Conservation (phyloP, 78 protist species). For the Corallochytrium limacisporum region DNA sequence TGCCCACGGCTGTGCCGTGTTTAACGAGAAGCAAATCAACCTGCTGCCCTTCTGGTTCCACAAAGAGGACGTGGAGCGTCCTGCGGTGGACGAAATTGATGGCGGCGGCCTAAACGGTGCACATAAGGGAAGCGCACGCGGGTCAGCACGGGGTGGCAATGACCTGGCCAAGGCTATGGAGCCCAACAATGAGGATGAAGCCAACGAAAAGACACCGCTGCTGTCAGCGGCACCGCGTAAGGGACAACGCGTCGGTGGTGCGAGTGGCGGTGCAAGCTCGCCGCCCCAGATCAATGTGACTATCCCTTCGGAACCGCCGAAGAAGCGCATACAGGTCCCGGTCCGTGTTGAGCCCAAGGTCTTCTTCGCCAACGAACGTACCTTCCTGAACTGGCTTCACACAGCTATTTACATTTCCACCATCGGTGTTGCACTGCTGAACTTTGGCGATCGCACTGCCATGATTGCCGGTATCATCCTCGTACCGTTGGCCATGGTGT, state of each 20-base stretch:
- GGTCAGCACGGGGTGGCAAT: not conserved
- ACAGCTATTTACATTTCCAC: slow-evolving; percentile 9
- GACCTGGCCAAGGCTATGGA: not conserved
- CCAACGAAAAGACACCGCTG: not conserved
- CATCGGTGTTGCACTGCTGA: slow-evolving; percentile 15
- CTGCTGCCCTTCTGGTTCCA: slow-evolving; percentile 23
- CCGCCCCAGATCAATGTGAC: not conserved
- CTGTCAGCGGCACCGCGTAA: not conserved
- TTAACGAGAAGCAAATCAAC: not conserved
- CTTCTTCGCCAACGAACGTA: not conserved
- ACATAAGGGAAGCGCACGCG: not conserved
- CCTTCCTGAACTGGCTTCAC: slow-evolving; percentile 23
- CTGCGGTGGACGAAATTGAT: not conserved
- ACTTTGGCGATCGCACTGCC: not conserved
- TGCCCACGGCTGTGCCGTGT: slow-evolving; percentile 18
- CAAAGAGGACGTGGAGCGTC: not conserved
- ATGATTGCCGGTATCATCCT: not conserved
- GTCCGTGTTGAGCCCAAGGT: slow-evolving; percentile 21
- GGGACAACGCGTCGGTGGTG: not conserved
- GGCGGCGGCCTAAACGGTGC: not conserved
- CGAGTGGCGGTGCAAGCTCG: not conserved
- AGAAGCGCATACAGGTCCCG: slow-evolving; percentile 3
- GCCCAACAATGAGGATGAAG: not conserved
- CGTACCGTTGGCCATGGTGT: slow-evolving; percentile 2
- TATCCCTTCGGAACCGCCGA: not conserved